These are phyloP conservation scores for Vicia faba DNA, from an alignment of 306 rosid genomes.

Conservation along the genomic window DNA sequence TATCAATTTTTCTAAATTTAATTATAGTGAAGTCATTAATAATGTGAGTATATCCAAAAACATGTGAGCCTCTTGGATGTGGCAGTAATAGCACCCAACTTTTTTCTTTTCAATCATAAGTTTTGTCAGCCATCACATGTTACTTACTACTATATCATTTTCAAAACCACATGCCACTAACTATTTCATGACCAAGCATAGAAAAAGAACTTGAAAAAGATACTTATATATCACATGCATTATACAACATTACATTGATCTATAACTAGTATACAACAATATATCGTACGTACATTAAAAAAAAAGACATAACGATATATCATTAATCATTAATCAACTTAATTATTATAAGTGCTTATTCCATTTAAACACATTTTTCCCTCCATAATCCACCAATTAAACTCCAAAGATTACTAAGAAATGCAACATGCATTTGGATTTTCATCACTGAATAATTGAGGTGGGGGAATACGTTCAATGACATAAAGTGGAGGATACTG, in stretches of 20 bases:
- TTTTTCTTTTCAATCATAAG: background rate
- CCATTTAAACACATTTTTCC: conserved; percentile 26
- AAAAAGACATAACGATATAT: conserved; percentile 37
- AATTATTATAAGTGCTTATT: conserved; percentile 21
- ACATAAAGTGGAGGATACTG: conserved; percentile 75
- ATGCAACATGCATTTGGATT: conserved; percentile 94
- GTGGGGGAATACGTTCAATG: conserved; percentile 76
- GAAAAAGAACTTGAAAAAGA: background rate
- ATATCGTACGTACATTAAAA: conserved; percentile 47
- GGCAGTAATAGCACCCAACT: no score
- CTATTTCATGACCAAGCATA: background rate
- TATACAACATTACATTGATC: conserved; percentile 32
- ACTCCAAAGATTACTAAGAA: conserved; percentile 46
- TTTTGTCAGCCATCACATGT: conserved; percentile 1
- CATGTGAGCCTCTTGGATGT: conserved; percentile 10
- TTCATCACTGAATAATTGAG: conserved; percentile 95
- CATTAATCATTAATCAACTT: conserved; percentile 36
- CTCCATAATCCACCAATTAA: conserved; percentile 37
- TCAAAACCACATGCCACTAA: conserved; percentile 25
- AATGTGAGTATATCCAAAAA: conserved; percentile 1
- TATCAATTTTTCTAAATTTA: no score
- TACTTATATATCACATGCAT: conserved; percentile 33
- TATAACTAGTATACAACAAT: conserved; percentile 26
- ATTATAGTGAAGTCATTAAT: background rate
- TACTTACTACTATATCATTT: conserved; percentile 8